Conservation (phyloP, 106 monocot genomes). For the Dendrobium nobile region DNA sequence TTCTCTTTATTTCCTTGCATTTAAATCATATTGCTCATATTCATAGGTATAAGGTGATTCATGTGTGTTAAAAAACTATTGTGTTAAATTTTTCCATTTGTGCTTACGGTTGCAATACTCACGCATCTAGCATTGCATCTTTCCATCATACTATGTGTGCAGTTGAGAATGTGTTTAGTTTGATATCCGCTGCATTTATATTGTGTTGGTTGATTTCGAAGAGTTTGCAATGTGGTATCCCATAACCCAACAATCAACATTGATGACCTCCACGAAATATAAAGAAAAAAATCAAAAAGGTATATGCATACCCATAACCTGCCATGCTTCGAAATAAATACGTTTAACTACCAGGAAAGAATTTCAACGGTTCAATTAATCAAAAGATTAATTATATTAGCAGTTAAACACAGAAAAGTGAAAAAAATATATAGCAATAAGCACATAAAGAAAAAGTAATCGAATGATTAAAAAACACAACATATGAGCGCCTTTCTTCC, state of each 20-base stretch:
- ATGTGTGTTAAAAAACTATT: too few species aligned
- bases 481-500: not conserved
- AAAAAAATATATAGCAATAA: not conserved
- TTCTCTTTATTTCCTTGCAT: too few species aligned
- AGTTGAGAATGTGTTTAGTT: too few species aligned
- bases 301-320: not conserved
- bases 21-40: too few species aligned
- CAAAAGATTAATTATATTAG: not conserved
- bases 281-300: not conserved
- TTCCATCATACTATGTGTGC: too few species aligned
- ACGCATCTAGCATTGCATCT: too few species aligned
- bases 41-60: too few species aligned
- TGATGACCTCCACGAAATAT: not conserved
- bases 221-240: not conserved
- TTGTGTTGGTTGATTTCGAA: not conserved
- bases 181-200: not conserved
- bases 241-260: too few species aligned
- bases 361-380: not conserved
- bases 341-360: not conserved
- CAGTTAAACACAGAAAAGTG: not conserved
- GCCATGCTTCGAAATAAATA: not conserved
- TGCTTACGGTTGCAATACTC: too few species aligned
- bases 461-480: not conserved
- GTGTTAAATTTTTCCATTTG: too few species aligned
- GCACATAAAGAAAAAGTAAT: not conserved